Evolutionary conservation across 371 early-diverging fungal genomes (phyloP), one percentile per base, ranked within the genome.

Genomic region (Rhizopus arrhizus): DNA sequence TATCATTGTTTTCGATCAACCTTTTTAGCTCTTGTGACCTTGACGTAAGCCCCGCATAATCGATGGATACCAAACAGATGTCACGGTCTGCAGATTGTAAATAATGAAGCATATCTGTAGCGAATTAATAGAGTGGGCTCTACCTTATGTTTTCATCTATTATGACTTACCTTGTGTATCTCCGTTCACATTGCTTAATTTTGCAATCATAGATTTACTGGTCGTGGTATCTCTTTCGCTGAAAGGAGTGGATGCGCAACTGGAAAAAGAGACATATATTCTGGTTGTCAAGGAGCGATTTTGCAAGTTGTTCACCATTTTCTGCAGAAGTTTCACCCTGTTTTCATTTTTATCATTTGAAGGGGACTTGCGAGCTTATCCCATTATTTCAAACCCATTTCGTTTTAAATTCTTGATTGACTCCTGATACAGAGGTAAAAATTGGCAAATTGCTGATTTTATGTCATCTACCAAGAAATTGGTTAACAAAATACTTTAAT

Each of bases 1-100:
- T 12, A 15, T 16, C 29, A 47, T 47, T 47, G 31, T 29, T 29
- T 29, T 47, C 47, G 1, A 47, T 15, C 31, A 51, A 43, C 43
- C 42, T 43, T 43, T 43, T 45, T 32, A 52, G 42, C 15, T 52
- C 52, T 16, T 40, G 13, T 7, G 33, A 16, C 36, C 51, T 52
- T 52, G 59, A 42, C 28, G 52, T 59, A n/a, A 59, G 53, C 32
- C 59, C 59, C 5, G 64, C 64, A 58, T 54, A 54, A 28, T 64
- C 64, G 32, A 64, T 48, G 28, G 55, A 49, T 15, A 58, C 51
- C 43, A 64, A 32, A 49, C 48, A 64, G 35, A 64, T 31, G 31
- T 58, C 36, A 55, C 56, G 62, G 11, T 38, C 15, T 16, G 29
- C 29, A 46, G 53, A 52, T 5, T 58, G 42, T 11, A 63, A 16